Percentiles rank a stretch among this genome's conserved stretches.
phyloP scores from a whole-genome alignment of 768 basidiomycete species.

The Pulveroboletus ravenelii region DNA sequence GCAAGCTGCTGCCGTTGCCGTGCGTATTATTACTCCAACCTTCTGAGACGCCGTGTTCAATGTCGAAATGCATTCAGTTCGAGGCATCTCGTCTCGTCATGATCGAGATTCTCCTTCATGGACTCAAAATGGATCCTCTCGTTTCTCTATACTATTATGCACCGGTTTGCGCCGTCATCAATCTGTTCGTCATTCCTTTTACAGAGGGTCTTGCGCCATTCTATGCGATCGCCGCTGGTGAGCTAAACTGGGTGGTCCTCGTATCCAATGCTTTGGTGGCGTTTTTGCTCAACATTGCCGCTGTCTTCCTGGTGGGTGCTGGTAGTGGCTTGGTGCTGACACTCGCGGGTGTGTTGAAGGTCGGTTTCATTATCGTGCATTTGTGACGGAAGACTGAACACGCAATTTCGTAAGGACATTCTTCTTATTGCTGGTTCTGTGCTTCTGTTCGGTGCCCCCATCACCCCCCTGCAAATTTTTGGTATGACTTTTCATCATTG shows the following conservation, averaged over 20 bases:
- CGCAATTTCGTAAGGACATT: constrained; percentile 61
- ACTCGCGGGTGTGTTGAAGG: constrained; percentile 91
- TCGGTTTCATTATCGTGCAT: constrained; percentile 25
- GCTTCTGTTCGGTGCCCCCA: constrained; percentile 70
- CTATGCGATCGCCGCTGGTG: constrained; percentile 48
- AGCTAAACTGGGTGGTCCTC: constrained; percentile 66
- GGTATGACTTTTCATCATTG: constrained; percentile 38
- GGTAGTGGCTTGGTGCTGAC: constrained; percentile 88
- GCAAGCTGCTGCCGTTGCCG: constrained; percentile 81
- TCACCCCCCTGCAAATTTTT: constrained; percentile 82
- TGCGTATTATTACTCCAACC: constrained; percentile 25
- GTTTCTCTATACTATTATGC: constrained; percentile 96
- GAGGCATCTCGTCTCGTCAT: constrained; percentile 93
- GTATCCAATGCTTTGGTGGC: constrained; percentile 83
- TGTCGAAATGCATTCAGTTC: constrained; percentile 46
- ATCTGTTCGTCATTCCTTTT: constrained; percentile 80
- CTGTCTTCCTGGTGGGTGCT: constrained; percentile 88
- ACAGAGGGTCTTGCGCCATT: constrained; percentile 91
- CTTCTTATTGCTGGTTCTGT: constrained; percentile 91
- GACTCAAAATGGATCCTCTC: constrained; percentile 96
- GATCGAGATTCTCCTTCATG: constrained; percentile 92
- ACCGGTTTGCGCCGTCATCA: constrained; percentile 89
- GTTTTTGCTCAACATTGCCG: constrained; percentile 87
- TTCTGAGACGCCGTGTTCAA: neutral
- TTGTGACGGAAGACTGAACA: constrained; percentile 2